phyloP scores from a whole-genome alignment of 148 eudicot species.

The Arbutus unedo region DNA sequence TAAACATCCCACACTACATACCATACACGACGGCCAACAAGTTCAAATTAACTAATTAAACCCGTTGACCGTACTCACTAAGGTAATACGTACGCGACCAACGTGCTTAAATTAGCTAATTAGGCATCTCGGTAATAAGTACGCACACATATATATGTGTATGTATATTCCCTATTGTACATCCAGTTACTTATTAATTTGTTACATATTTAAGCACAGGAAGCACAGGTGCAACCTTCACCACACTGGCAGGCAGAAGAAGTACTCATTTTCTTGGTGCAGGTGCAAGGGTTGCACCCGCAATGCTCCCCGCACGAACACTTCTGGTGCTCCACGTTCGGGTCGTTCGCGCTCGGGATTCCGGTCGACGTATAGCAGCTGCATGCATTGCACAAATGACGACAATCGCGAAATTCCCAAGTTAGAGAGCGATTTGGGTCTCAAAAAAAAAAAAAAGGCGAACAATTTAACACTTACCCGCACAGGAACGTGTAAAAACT shows the following conservation, averaged over 20 bases:
- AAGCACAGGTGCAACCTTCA: conserved; percentile 38
- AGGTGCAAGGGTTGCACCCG: conserved; percentile 68
- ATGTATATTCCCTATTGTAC: neutral
- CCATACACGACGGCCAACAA: too few relatives aligned
- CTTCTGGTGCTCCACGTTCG: conserved; percentile 37
- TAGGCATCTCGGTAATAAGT: neutral
- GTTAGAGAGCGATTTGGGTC: too few relatives aligned
- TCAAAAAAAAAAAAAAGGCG: too few relatives aligned
- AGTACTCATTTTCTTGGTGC: conserved; percentile 27
- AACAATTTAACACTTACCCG: too few relatives aligned
- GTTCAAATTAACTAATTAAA: too few relatives aligned
- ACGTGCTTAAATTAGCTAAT: neutral
- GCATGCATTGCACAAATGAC: too few relatives aligned
- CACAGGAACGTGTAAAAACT: too few relatives aligned
- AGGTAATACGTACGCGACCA: neutral
- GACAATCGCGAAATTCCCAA: neutral
- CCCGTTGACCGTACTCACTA: too few relatives aligned
- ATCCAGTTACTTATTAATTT: neutral
- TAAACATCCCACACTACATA: too few relatives aligned
- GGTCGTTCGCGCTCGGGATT: neutral
- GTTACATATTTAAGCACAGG: conserved; percentile 31
- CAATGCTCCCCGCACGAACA: conserved; percentile 75
- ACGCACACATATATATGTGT: neutral
- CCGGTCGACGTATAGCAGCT: conserved; percentile 12
- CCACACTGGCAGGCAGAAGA: conserved; percentile 57